These are phyloP conservation scores for Geotrichum europaeum DNA, from an alignment of 1,139 yeast genomes.

Conservation along the genomic window DNA sequence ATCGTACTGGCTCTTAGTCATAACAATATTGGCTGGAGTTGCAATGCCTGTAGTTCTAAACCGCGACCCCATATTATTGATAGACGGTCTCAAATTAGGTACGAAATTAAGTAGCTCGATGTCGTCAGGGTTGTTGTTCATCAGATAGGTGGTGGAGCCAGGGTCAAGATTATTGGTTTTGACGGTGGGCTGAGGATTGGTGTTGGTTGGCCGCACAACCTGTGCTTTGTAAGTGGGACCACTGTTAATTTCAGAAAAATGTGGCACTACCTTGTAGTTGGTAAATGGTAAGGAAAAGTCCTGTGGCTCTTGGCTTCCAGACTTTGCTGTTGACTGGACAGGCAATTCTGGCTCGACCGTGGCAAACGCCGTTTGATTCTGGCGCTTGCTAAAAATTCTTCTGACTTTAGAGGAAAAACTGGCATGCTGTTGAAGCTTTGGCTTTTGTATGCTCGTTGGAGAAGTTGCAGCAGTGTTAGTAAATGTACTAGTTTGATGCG, in stretches of 20 bases:
- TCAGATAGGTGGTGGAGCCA: not conserved
- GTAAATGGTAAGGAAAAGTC: not conserved
- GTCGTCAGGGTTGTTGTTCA: not conserved
- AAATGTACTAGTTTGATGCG: not conserved
- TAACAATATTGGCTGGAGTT: conserved; percentile 2
- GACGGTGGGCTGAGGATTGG: not conserved
- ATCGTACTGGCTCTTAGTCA: conserved; percentile 14
- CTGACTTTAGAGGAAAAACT: not conserved
- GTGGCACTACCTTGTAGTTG: not conserved
- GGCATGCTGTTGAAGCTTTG: not conserved
- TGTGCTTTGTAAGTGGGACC: conserved; percentile 18
- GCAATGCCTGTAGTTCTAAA: conserved; percentile 4
- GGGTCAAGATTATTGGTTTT: not conserved
- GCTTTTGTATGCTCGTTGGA: not conserved
- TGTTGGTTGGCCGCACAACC: conserved; percentile 5
- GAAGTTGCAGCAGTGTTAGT: not conserved
- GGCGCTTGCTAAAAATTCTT: not conserved
- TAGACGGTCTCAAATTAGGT: conserved; percentile 9
- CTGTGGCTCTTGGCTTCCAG: not conserved
- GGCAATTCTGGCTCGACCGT: not conserved
- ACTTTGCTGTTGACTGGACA: not conserved
- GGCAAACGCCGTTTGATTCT: not conserved
- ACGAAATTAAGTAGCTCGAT: conserved; percentile 7
- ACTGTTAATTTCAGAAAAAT: conserved; percentile 13
- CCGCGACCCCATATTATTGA: conserved; percentile 6